phyloP scores from a whole-genome alignment of 2,329 filamentous ascomycete species.

The Teratosphaeria zuluensis region DNA sequence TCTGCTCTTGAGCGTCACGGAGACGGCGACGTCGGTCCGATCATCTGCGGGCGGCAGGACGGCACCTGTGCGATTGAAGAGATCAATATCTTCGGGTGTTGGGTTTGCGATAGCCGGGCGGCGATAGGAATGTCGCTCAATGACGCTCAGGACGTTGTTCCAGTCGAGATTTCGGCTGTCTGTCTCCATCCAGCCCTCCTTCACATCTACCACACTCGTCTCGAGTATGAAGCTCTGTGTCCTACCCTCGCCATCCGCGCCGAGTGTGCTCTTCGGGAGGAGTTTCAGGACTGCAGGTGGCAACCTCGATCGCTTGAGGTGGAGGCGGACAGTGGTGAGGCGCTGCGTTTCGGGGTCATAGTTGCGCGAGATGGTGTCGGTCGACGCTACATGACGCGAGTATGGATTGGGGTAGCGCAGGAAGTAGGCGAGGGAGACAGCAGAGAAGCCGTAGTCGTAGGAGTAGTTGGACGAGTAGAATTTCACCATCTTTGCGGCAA shows the following conservation, averaged over 20 bases:
- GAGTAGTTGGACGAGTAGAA: constrained; percentile 51
- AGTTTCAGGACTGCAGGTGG: constrained; percentile 66
- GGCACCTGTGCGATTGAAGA: constrained; percentile 9
- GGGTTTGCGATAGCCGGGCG: constrained; percentile 28
- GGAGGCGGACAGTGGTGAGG: constrained; percentile 67
- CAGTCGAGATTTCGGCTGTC: constrained; percentile 76
- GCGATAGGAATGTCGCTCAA: constrained; percentile 64
- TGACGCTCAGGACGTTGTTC: constrained; percentile 67
- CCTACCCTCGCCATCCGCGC: constrained; percentile 45
- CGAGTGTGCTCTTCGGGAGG: constrained; percentile 58
- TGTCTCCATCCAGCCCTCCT: constrained; percentile 72
- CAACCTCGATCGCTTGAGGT: constrained; percentile 72
- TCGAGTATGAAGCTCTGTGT: constrained; percentile 75
- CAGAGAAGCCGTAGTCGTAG: constrained; percentile 73
- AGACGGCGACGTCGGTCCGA: constrained; percentile 61
- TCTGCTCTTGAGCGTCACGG: constrained; percentile 61
- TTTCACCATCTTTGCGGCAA: constrained; percentile 36
- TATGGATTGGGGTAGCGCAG: constrained; percentile 83
- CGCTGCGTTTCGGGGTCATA: constrained; percentile 66
- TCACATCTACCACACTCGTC: constrained; percentile 67
- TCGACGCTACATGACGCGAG: constrained; percentile 70
- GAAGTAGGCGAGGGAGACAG: constrained; percentile 81
- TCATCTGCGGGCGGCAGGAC: constrained; percentile 15
- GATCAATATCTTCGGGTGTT: background rate
- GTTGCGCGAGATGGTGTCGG: constrained; percentile 67